A percentile compares a stretch with the other conserved stretches of the same genome.
These are phyloP conservation scores for Graphilbum ipis-grandicollis DNA, from an alignment of 2,329 filamentous ascomycete genomes.

Conservation along the genomic window DNA sequence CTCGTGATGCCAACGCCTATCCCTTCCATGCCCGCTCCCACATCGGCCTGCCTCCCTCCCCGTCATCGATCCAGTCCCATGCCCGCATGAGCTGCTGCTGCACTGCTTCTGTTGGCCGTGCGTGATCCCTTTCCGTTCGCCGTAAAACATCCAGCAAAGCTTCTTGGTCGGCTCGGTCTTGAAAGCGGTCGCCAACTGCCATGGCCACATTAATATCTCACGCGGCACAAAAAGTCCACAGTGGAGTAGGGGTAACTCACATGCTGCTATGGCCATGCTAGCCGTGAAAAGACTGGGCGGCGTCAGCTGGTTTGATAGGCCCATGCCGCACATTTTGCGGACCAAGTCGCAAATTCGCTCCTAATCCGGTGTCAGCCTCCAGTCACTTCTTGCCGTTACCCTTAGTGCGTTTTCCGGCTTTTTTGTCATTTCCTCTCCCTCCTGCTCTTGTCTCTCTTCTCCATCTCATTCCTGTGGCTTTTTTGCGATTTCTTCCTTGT, in stretches of 20 bases:
- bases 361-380: slow-evolving; percentile 13
- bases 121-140: slow-evolving; percentile 15
- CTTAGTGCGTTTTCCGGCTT: neutral
- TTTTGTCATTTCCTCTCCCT: neutral
- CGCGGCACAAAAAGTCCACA: neutral
- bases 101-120: slow-evolving; percentile 15
- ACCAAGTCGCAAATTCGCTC: slow-evolving; percentile 28
- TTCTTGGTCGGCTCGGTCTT: slow-evolving; percentile 12
- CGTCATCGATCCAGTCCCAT: slow-evolving; percentile 11
- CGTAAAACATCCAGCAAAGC: slow-evolving; percentile 15
- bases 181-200: slow-evolving; percentile 16
- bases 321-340: slow-evolving; percentile 39
- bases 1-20: too few relatives aligned
- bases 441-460: too few relatives aligned
- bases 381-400: too few relatives aligned
- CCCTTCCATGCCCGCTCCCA: too few relatives aligned
- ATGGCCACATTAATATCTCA: neutral
- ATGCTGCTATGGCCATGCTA: slow-evolving; percentile 36
- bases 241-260: slow-evolving; percentile 16
- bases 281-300: slow-evolving; percentile 37
- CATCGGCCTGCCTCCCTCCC: too few relatives aligned
- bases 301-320: slow-evolving; percentile 34
- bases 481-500: neutral
- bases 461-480: too few relatives aligned
- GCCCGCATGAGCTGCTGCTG: slow-evolving; percentile 14